Evolutionary conservation across 176 grass and related monocot species (phyloP), one percentile per base, ranked within the genome.

Genomic region (Eragrostis curvula): DNA sequence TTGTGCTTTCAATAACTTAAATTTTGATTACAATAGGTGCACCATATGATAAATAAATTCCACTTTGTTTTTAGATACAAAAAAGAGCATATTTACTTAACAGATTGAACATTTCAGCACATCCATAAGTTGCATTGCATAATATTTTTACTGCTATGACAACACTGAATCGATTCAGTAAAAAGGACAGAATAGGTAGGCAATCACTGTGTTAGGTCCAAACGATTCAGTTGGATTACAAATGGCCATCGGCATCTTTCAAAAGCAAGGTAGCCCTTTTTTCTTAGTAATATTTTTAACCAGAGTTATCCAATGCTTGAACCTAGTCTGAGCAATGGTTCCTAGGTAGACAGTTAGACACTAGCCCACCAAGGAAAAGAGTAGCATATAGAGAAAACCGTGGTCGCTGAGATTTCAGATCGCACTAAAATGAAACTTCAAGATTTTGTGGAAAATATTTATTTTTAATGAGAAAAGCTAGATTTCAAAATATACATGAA

Each of bases 161-260:
- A 60, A 16, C 46, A 36, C 17, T 63, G 70, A 74, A 41, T 27
- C 30, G 55, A 29, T 57, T 76, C 39, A 18, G 30, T 58, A 68
- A 79, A 62, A 36, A 36, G 3, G 3, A 62, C 51, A 78, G 3
- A 43, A 44, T 52, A 73, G 17, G 27, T 49, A 70, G 40, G 11
- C 25, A n/a, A 42, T 79, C 67, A 79, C n/a, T 79, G 45, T 9
- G 79, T 45, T 61, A 39, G 10, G 36, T 81, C 52, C 32, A 69
- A 13, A 44, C 10, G 7, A 61, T 79, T 85, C 46, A 29, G 61
- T 80, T 52, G 7, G 39, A 73, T 11, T 51, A 73, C 32, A 36
- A 64, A 42, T 24, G 59, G 14, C 77, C 3, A 75, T 42, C 8
- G 27, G 8, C 63, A 53, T 67, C 5, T 42, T 80, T 43, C 9